phyloP scores from a whole-genome alignment of 2,329 filamentous ascomycete genomes.

The Clonostachys sp. region DNA sequence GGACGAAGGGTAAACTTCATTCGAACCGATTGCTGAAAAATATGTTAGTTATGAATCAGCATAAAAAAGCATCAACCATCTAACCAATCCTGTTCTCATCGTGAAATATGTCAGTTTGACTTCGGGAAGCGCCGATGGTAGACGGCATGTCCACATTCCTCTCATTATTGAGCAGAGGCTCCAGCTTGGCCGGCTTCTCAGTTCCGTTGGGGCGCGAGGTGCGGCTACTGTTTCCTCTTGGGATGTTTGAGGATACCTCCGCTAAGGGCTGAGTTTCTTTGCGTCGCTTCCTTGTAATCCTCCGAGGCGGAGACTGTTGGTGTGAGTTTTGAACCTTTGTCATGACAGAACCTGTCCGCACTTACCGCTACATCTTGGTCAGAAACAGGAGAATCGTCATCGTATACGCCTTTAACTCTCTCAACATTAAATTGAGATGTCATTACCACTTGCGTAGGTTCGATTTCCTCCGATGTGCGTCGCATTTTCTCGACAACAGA shows the following conservation, averaged over 20 bases:
- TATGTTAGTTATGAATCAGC: background rate
- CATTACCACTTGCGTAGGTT: constrained; percentile 62
- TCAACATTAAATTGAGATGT: constrained; percentile 43
- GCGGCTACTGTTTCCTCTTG: constrained; percentile 9
- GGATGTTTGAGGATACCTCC: constrained; percentile 27
- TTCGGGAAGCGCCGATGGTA: constrained; percentile 8
- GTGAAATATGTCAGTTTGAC: background rate
- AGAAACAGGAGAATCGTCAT: constrained; percentile 42
- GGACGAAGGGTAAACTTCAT: no score
- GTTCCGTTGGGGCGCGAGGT: background rate
- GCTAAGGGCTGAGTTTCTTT: constrained; percentile 22
- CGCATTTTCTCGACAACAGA: constrained; percentile 66
- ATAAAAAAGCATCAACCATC: background rate
- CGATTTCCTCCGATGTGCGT: constrained; percentile 57
- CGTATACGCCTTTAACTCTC: constrained; percentile 54
- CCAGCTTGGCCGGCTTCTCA: no score
- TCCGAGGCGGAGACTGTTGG: constrained; percentile 17
- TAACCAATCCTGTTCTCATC: background rate
- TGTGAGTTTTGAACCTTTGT: background rate
- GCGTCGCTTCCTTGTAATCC: constrained; percentile 17
- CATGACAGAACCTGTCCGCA: background rate
- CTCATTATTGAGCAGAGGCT: no score
- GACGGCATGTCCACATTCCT: no score
- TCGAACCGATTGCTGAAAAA: no score
- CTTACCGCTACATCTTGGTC: constrained; percentile 38